Evolutionary conservation across 2,329 filamentous ascomycete species (phyloP).

Genomic region (Orbilia ellipsospora): DNA sequence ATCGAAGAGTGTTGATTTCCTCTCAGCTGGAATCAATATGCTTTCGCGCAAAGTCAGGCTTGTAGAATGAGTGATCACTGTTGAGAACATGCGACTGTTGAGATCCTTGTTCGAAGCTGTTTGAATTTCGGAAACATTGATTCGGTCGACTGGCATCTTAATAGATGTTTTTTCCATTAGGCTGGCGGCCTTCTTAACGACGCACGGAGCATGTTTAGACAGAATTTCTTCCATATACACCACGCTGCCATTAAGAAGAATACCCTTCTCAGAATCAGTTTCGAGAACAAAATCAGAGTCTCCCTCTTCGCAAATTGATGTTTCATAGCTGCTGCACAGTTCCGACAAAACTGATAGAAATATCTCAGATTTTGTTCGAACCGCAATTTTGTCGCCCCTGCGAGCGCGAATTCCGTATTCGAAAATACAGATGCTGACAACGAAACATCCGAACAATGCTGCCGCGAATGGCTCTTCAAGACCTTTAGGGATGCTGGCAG

Average conservation of each 20-base stretch:
- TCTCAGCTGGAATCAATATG: slow-evolving; percentile 6
- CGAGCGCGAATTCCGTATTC: slow-evolving; percentile 11
- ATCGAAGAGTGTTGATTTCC: slow-evolving; percentile 10
- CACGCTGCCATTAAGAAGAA: slow-evolving; percentile 12
- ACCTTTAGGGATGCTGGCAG: not conserved
- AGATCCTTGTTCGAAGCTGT: not conserved
- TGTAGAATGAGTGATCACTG: slow-evolving; percentile 7
- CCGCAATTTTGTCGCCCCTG: slow-evolving; percentile 10
- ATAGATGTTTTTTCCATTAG: slow-evolving; percentile 11
- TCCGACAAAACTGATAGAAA: slow-evolving; percentile 1
- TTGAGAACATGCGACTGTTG: not conserved
- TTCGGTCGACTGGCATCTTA: not conserved
- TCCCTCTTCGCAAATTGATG: slow-evolving; percentile 5
- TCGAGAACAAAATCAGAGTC: slow-evolving; percentile 17
- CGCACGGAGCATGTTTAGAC: not conserved
- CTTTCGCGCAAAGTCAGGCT: slow-evolving; percentile 4
- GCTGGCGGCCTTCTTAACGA: slow-evolving; percentile 11
- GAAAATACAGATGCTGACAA: slow-evolving; percentile 19
- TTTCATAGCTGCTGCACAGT: not conserved
- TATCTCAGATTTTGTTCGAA: slow-evolving; percentile 8
- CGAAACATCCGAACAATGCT: slow-evolving; percentile 8
- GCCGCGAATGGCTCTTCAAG: slow-evolving; percentile 1
- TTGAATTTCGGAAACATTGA: slow-evolving; percentile 25
- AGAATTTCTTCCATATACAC: slow-evolving; percentile 17
- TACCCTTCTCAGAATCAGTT: slow-evolving; percentile 8